phyloP scores from a whole-genome alignment of 2,329 filamentous ascomycete genomes.

The Curvularia verruculosa region DNA sequence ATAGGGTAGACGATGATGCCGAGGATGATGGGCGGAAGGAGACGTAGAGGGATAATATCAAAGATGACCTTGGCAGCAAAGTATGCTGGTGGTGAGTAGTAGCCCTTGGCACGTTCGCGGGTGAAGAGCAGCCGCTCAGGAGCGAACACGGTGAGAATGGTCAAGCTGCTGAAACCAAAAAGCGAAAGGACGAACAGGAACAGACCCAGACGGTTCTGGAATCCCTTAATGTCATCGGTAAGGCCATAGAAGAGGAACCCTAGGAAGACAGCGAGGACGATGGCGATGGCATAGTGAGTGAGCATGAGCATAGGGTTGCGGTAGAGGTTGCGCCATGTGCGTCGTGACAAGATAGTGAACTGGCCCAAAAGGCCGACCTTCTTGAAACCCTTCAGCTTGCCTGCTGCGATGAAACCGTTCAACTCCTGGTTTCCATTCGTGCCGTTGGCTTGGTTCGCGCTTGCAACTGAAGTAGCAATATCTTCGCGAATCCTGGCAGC shows the following conservation, averaged over 20 bases:
- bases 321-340: conserved; percentile 97
- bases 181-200: conserved; percentile 97
- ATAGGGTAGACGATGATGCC: conserved; percentile 97
- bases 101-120: conserved; percentile 92
- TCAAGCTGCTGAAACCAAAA: conserved; percentile 96
- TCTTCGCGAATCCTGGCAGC: conserved; percentile 76
- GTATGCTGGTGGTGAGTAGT: conserved; percentile 93
- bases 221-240: conserved; percentile 93
- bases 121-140: conserved; percentile 89
- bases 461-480: conserved; percentile 71
- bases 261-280: conserved; percentile 89
- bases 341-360: conserved; percentile 84
- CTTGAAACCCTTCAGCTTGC: conserved; percentile 77
- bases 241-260: conserved; percentile 96
- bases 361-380: conserved; percentile 81
- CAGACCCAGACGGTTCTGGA: conserved; percentile 94
- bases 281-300: conserved; percentile 96
- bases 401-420: conserved; percentile 61
- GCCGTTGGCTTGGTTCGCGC: conserved; percentile 71
- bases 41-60: conserved; percentile 90
- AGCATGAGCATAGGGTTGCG: conserved; percentile 98
- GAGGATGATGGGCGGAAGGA: conserved; percentile 94
- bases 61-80: conserved; percentile 98
- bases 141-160: conserved; percentile 91
- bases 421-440: conserved; percentile 62